phyloP scores from a whole-genome alignment of 805 yeast species.

The Candida krabiensis region DNA sequence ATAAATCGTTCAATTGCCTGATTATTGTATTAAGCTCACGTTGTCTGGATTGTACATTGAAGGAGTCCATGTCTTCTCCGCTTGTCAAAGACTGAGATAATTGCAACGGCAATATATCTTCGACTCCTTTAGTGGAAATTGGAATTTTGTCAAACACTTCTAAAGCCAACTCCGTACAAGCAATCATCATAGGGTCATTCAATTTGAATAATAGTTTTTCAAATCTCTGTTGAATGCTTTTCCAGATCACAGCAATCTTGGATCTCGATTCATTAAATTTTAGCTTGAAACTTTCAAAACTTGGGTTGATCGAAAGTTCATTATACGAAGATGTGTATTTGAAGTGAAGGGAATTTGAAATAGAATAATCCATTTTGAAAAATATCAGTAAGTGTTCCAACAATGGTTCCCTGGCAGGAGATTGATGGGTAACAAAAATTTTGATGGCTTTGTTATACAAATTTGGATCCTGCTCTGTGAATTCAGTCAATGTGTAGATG shows the following conservation, averaged over 20 bases:
- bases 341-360: constrained; percentile 73
- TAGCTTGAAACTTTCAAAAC: constrained; percentile 60
- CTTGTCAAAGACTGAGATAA: constrained; percentile 23
- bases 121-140: constrained; percentile 38
- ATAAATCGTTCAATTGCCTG: constrained; percentile 56
- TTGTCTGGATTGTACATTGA: constrained; percentile 39
- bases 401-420: constrained; percentile 69
- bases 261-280: constrained; percentile 62
- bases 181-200: constrained; percentile 42
- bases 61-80: constrained; percentile 43
- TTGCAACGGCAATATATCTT: constrained; percentile 32
- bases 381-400: constrained; percentile 66
- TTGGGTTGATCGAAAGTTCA: constrained; percentile 63
- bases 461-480: constrained; percentile 33
- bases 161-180: constrained; percentile 53
- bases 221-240: constrained; percentile 54
- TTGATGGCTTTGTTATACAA: constrained; percentile 46
- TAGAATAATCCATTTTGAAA: constrained; percentile 68
- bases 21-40: constrained; percentile 42
- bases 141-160: constrained; percentile 65
- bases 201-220: constrained; percentile 39
- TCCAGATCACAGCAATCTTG: constrained; percentile 65
- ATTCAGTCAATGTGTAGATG: constrained; percentile 44
- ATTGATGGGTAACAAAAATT: constrained; percentile 64
- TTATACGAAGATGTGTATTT: constrained; percentile 69